Evolutionary conservation across 2,329 filamentous ascomycete species (phyloP).

Genomic region (Neophaeococcomyces aloes): DNA sequence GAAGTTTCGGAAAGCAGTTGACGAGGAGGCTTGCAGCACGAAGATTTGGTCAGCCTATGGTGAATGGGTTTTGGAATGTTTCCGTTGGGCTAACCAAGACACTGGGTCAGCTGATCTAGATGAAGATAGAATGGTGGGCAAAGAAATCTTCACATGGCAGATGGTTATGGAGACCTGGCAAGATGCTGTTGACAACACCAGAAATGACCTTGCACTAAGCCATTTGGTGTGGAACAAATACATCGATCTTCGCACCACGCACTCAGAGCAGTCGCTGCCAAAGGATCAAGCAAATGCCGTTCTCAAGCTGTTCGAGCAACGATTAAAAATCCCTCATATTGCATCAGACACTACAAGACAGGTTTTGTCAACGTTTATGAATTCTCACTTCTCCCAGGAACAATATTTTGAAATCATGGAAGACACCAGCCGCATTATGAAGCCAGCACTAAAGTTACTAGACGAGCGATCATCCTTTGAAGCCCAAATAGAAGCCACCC

Average conservation of each 20-base stretch:
- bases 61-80: constrained; percentile 49
- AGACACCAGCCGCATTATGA: constrained; percentile 40
- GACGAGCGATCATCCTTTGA: constrained; percentile 45
- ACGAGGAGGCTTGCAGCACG: constrained; percentile 51
- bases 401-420: constrained; percentile 45
- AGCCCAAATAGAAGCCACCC: constrained; percentile 41
- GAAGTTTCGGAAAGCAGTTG: constrained; percentile 48
- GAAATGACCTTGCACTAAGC: constrained; percentile 52
- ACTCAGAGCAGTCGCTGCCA: constrained; percentile 39
- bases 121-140: constrained; percentile 47
- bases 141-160: constrained; percentile 49
- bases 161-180: constrained; percentile 47
- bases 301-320: constrained; percentile 41
- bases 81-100: constrained; percentile 39
- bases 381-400: constrained; percentile 41
- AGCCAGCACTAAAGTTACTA: constrained; percentile 45
- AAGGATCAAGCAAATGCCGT: constrained; percentile 41
- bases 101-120: constrained; percentile 31
- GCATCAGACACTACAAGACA: constrained; percentile 51
- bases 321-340: constrained; percentile 48
- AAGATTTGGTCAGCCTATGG: constrained; percentile 53
- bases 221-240: constrained; percentile 53
- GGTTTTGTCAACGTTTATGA: constrained; percentile 50
- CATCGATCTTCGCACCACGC: constrained; percentile 44
- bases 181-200: constrained; percentile 46